phyloP scores from a whole-genome alignment of 257 asterid species.

The Ballota nigra region DNA sequence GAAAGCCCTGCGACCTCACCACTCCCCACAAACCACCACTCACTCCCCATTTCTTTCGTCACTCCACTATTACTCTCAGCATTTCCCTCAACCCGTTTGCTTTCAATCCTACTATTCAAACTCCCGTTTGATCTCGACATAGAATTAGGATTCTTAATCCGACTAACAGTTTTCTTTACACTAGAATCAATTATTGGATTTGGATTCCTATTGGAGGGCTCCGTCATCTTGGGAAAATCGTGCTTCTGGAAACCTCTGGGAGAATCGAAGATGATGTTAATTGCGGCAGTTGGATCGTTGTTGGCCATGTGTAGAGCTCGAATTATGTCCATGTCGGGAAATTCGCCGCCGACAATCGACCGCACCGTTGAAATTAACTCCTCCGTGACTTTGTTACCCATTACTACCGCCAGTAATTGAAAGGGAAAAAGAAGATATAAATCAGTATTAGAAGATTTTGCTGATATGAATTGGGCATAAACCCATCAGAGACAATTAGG shows the following conservation, averaged over 20 bases:
- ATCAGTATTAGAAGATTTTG: slow-evolving; percentile 8
- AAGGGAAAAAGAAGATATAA: not conserved
- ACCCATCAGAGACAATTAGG: slow-evolving; percentile 9
- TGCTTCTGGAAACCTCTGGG: slow-evolving; percentile 50
- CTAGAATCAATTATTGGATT: slow-evolving; percentile 15
- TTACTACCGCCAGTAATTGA: slow-evolving; percentile 18
- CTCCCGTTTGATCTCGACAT: slow-evolving; percentile 26
- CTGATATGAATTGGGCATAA: slow-evolving; percentile 1
- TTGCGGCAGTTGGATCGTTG: slow-evolving; percentile 83
- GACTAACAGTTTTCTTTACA: not conserved
- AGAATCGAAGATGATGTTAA: slow-evolving; percentile 78
- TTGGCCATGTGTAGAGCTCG: slow-evolving; percentile 98
- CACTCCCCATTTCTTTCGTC: slow-evolving; percentile 49
- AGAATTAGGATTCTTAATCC: slow-evolving; percentile 15
- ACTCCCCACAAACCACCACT: slow-evolving; percentile 89
- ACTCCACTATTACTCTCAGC: slow-evolving; percentile 6
- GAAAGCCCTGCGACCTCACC: slow-evolving; percentile 76
- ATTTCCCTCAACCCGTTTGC: slow-evolving; percentile 28
- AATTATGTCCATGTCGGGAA: slow-evolving; percentile 77
- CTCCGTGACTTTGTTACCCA: slow-evolving; percentile 69
- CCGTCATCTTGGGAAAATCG: slow-evolving; percentile 32
- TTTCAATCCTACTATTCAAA: slow-evolving; percentile 21
- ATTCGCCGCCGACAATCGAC: slow-evolving; percentile 73
- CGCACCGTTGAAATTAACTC: slow-evolving; percentile 71
- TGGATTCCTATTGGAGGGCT: slow-evolving; percentile 24